A percentile compares a stretch with the other conserved stretches of the same genome.
These are phyloP conservation scores for Xylariomycetidae sp. DNA, from an alignment of 2,329 filamentous ascomycete genomes.

Conservation along the genomic window DNA sequence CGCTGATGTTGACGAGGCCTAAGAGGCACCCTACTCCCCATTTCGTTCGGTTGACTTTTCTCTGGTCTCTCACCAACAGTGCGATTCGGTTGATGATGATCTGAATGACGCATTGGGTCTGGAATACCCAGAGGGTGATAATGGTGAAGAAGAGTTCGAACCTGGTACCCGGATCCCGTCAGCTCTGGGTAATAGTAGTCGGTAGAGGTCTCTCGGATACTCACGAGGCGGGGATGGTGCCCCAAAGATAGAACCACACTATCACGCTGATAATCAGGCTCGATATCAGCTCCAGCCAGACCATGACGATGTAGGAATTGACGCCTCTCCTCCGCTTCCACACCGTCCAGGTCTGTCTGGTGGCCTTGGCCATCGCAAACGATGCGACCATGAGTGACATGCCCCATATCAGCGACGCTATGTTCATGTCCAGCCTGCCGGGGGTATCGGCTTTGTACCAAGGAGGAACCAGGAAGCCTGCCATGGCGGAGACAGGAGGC, in stretches of 20 bases:
- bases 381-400: conserved; percentile 25
- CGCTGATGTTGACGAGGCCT: conserved; percentile 35
- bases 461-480: conserved; percentile 6
- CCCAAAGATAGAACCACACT: conserved; percentile 24
- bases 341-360: conserved; percentile 23
- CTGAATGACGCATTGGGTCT: conserved; percentile 37
- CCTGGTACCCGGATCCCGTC: too few relatives aligned
- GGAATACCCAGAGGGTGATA: conserved; percentile 24
- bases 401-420: conserved; percentile 28
- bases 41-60: conserved; percentile 28
- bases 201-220: too few relatives aligned
- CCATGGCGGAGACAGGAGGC: background rate
- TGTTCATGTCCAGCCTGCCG: conserved; percentile 15
- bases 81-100: conserved; percentile 41
- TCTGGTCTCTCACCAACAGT: conserved; percentile 29
- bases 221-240: conserved; percentile 20
- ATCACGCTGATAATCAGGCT: conserved; percentile 23
- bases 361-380: conserved; percentile 22
- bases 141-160: conserved; percentile 12
- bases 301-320: conserved; percentile 27
- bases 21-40: conserved; percentile 31
- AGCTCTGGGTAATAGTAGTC: too few relatives aligned
- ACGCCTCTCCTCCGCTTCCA: conserved; percentile 18
- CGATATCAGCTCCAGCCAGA: conserved; percentile 27
- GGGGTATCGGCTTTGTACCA: conserved; percentile 5